Base-by-base conservation (phyloP, 2,329 filamentous ascomycete genomes). In the Scleromitrula shiraiana region DNA sequence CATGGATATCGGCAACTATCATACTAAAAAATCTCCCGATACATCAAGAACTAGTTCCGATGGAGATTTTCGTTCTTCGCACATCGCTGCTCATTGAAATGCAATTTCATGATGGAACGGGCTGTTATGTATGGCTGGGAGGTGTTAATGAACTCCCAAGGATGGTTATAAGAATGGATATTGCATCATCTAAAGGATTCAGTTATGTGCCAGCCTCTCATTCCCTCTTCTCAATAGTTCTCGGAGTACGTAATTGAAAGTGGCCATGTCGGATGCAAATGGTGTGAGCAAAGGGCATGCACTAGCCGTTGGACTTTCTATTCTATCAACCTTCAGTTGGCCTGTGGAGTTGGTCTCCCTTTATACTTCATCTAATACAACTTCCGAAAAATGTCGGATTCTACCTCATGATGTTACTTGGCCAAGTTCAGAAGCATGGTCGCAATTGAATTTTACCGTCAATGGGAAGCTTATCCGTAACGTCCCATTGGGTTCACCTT, bases 341-440 rank as follows among this genome's bases (percentile, higher is more conserved):
- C 26, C 26, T 29, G 26, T 29, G 26, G 26, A 29, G 26, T 29
- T 29, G 26, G 26, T 12, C 26, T 29, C 26, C 26, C 26, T 29
- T 29, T 29, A 29, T 12, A 12, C 7, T 29, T 7, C 26, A 29
- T 29, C 26, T 29, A 12, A 9, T 39, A n/a, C 19, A 20, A 8
- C 5, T 12, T 10, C 8, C 10, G 12, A 29, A 29, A 29, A 29
- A 7, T 29, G 26, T 29, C 26, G 26, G 26, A 29, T 29, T 29
- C 26, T 29, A 29, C 26, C 26, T 29, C 26, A 29, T 29, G 53
- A 55, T 39, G 17, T 26, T 15, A 24, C 29, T 14, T 57, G 55
- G 55, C 55, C 55, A 20, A 38, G 22, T 20, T 27, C n/a, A 23
- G 23, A 22, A 35, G 30, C 48, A 32, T 57, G 55, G 55, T 22